Base-by-base conservation (phyloP, 345 rosid genomes). In the Bretschneidera sinensis region DNA sequence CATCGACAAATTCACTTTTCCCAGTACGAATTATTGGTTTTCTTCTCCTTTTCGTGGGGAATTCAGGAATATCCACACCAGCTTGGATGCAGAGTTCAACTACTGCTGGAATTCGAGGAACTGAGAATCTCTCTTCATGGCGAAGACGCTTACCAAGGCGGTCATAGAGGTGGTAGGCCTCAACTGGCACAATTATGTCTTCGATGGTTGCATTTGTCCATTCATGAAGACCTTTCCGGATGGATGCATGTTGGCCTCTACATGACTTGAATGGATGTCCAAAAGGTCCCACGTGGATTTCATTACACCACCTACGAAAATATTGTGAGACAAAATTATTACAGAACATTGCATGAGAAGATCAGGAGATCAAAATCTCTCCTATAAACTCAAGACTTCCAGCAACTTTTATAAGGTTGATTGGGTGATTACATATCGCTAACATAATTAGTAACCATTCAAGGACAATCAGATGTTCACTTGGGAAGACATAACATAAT, bases 191-290 rank as follows among this genome's bases (percentile, higher is more conserved):
- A 52, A 89, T 52, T 47, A 87, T 62, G 43, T 92, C 98, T 59
- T 92, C 98, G 57, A 87, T 55, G 31, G 64, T 67, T 1, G 95
- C 85, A 49, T 79, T 71, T 18, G 92, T 84, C 98, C 97, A 89
- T 34, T 80, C 84, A 58, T 89, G 98, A 51, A 39, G 83, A 35
- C 98, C 96, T 74, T 81, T 92, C 51, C 97, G 91, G 16, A 76
- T 47, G 7, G 90, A 61, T 57, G 94, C 71, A 59, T 48, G 43
- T 9, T 80, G 76, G 45, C 97, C 97, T 84, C 70, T 85, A 72
- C 98, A 92, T 31, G 98, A 85, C 77, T 83, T 94, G 84, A 94
- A 94, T 19, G 96, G 90, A 77, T 87, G 99, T 20, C 92, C 97
- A 18, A 55, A 77, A 48, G 83, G 85, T 71, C 99, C 99, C 59